Evolutionary conservation across 2,329 filamentous ascomycete genomes (phyloP).

Genomic region (Metarhizium sp.): DNA sequence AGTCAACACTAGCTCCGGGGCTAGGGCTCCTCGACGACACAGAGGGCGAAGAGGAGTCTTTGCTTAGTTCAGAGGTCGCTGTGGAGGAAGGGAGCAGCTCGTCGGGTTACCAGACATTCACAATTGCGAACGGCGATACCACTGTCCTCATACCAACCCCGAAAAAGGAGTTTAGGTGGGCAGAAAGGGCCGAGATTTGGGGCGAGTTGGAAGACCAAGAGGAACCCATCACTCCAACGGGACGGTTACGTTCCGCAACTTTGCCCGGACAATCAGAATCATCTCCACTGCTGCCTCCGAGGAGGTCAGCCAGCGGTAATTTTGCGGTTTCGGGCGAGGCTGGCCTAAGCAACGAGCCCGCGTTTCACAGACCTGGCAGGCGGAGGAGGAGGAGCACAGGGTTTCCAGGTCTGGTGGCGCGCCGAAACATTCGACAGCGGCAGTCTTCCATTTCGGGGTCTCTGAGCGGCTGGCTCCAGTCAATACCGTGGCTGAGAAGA

Average conservation of each 20-base stretch:
- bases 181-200: conserved; percentile 76
- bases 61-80: conserved; percentile 37
- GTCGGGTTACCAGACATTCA: conserved; percentile 39
- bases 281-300: conserved; percentile 28
- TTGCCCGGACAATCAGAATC: conserved; percentile 32
- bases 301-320: conserved; percentile 21
- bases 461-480: conserved; percentile 38
- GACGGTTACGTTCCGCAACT: conserved; percentile 38
- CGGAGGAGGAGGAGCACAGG: conserved; percentile 51
- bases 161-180: conserved; percentile 44
- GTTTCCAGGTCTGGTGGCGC: conserved; percentile 51
- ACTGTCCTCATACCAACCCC: conserved; percentile 30
- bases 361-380: conserved; percentile 24
- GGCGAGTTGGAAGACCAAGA: conserved; percentile 74
- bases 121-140: conserved; percentile 25
- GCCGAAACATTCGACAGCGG: conserved; percentile 31
- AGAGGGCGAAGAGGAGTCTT: conserved; percentile 48
- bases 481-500: conserved; percentile 43
- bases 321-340: conserved; percentile 16
- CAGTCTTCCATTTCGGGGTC: conserved; percentile 37
- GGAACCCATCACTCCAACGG: conserved; percentile 28
- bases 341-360: conserved; percentile 20
- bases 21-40: conserved; percentile 70
- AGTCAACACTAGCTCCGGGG: conserved; percentile 70
- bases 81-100: conserved; percentile 31